These are phyloP conservation scores for Asterella californica DNA, from an alignment of 225 moss, liverwort and hornwort species.

Conservation along the genomic window DNA sequence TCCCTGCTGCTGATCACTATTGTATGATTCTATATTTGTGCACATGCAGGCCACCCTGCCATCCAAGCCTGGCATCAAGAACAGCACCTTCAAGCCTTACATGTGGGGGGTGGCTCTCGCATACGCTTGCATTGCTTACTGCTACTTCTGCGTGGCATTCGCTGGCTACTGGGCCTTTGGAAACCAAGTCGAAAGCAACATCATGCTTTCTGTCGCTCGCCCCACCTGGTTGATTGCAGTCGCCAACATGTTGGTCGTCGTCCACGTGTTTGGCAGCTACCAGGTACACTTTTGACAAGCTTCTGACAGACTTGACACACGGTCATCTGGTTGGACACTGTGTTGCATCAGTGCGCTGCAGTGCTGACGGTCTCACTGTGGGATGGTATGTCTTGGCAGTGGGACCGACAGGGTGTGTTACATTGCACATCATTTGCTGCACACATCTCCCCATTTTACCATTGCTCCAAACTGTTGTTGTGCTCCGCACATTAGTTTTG, in stretches of 20 bases:
- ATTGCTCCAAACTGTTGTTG: too few relatives aligned
- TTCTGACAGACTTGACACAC: too few relatives aligned
- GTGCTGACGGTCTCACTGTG: too few relatives aligned
- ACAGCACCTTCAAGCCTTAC: slow-evolving; percentile 29
- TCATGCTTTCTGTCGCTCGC: slow-evolving; percentile 2
- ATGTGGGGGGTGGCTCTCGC: slow-evolving; percentile 41
- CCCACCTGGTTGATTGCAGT: slow-evolving; percentile 29
- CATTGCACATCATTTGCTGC: too few relatives aligned
- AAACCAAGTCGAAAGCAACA: background rate
- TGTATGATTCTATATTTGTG: too few relatives aligned
- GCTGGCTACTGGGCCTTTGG: slow-evolving; percentile 36
- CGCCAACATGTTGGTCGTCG: slow-evolving; percentile 39
- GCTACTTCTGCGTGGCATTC: slow-evolving; percentile 39
- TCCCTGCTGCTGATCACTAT: too few relatives aligned
- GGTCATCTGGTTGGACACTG: too few relatives aligned
- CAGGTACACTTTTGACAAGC: slow-evolving; percentile 32
- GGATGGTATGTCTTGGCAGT: too few relatives aligned
- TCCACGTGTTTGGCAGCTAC: slow-evolving; percentile 42
- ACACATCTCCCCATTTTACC: too few relatives aligned
- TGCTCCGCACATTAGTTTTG: too few relatives aligned
- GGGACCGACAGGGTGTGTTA: too few relatives aligned
- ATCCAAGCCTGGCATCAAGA: slow-evolving; percentile 19
- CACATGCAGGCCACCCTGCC: slow-evolving; percentile 44
- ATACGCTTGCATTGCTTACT: slow-evolving; percentile 28
- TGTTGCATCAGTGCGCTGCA: too few relatives aligned